phyloP scores from a whole-genome alignment of 1,284 basidiomycete genomes.

The Moesziomyces parantarcticus region DNA sequence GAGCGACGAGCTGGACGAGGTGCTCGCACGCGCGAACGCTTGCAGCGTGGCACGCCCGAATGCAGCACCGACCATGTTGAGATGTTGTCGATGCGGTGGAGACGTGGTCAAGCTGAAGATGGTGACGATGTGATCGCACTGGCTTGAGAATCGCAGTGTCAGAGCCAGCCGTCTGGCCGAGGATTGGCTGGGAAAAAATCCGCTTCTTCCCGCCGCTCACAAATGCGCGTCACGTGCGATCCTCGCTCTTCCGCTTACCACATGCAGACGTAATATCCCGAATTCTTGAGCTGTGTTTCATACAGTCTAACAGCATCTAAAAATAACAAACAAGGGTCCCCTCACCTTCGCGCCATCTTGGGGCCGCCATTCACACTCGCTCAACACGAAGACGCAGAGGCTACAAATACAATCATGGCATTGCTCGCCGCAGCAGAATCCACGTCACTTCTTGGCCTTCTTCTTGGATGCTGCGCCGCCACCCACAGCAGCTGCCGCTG shows the following conservation, averaged over 20 bases:
- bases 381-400: background rate
- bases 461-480: conserved; percentile 25
- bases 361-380: no score
- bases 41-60: conserved; percentile 31
- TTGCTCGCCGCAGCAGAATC: background rate
- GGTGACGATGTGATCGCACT: background rate
- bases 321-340: no score
- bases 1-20: conserved; percentile 21
- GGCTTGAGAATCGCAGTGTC: background rate
- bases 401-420: conserved; percentile 24
- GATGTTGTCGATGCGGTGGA: conserved; percentile 2
- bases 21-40: conserved; percentile 23
- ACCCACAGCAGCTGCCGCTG: conserved; percentile 17
- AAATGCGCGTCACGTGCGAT: conserved; percentile 28
- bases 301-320: no score
- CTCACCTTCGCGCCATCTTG: no score
- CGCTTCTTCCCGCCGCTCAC: conserved; percentile 21
- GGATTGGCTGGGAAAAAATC: conserved; percentile 36
- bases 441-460: conserved; percentile 35
- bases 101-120: conserved; percentile 6
- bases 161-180: background rate
- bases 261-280: background rate
- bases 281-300: no score
- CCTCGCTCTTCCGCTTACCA: background rate
- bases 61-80: conserved; percentile 22